Conservation (phyloP, 148 eudicot species). For the Bassia scoparia region DNA sequence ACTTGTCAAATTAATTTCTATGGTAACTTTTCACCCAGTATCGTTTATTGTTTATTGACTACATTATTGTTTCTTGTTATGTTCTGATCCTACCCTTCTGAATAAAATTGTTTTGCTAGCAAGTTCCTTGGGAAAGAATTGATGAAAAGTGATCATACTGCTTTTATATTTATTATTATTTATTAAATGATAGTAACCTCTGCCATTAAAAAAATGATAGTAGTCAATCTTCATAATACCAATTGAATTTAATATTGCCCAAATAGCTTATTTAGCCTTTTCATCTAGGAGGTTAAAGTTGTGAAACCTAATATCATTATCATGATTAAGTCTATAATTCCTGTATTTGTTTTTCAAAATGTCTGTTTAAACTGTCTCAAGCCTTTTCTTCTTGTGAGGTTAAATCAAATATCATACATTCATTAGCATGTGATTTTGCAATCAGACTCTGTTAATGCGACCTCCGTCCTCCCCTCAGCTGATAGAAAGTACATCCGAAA, state of each 20-base stretch:
- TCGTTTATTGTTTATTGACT: neutral
- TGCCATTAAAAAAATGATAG: neutral
- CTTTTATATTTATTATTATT: neutral
- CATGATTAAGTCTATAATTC: too few relatives aligned
- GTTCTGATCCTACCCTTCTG: neutral
- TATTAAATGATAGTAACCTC: neutral
- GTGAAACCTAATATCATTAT: too few relatives aligned
- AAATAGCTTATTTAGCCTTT: neutral
- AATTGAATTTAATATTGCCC: neutral
- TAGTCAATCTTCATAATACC: too few relatives aligned
- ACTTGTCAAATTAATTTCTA: constrained; percentile 11
- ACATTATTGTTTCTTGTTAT: neutral
- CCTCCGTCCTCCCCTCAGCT: too few relatives aligned
- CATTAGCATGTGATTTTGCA: neutral
- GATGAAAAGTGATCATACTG: too few relatives aligned
- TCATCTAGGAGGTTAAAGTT: neutral
- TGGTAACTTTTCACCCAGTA: constrained; percentile 23
- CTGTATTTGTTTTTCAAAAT: too few relatives aligned
- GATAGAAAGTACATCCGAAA: neutral
- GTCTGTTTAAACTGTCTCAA: too few relatives aligned
- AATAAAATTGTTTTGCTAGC: neutral
- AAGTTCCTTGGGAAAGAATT: neutral
- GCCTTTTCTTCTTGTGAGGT: neutral
- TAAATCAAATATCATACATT: too few relatives aligned
- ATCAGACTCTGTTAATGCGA: neutral